Conservation (phyloP, 306 rosid genomes). For the Lagenaria siceraria region DNA sequence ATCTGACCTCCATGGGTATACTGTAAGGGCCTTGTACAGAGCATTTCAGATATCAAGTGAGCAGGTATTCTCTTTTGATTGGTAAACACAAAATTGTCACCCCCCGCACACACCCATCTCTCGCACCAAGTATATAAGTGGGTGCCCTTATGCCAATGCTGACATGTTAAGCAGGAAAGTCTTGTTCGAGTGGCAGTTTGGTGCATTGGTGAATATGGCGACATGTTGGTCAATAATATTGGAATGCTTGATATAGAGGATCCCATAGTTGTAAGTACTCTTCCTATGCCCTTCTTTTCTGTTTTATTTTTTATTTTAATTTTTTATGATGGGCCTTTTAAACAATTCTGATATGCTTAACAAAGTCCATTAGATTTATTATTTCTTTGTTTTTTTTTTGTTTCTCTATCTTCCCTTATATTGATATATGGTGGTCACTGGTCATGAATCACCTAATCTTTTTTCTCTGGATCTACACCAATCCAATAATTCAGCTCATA, state of each 20-base stretch:
- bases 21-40: constrained; percentile 75
- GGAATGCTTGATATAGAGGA: constrained; percentile 89
- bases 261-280: constrained; percentile 63
- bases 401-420: neutral
- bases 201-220: constrained; percentile 98
- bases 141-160: neutral
- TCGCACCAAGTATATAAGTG: neutral
- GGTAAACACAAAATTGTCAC: constrained; percentile 11
- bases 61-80: constrained; percentile 46
- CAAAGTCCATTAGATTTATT: neutral
- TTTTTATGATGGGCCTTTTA: neutral
- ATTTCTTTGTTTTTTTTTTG: neutral
- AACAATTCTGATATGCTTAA: neutral
- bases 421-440: neutral
- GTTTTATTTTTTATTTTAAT: neutral
- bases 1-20: constrained; percentile 90
- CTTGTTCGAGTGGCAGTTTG: constrained; percentile 97
- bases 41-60: constrained; percentile 68
- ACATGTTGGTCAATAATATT: constrained; percentile 64
- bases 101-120: neutral
- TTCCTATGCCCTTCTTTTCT: constrained; percentile 5
- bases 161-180: constrained; percentile 55
- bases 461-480: neutral
- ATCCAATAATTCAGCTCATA: neutral
- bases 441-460: neutral